Evolutionary conservation across 2,329 filamentous ascomycete species (phyloP).

Genomic region (Scorias spongiosa): DNA sequence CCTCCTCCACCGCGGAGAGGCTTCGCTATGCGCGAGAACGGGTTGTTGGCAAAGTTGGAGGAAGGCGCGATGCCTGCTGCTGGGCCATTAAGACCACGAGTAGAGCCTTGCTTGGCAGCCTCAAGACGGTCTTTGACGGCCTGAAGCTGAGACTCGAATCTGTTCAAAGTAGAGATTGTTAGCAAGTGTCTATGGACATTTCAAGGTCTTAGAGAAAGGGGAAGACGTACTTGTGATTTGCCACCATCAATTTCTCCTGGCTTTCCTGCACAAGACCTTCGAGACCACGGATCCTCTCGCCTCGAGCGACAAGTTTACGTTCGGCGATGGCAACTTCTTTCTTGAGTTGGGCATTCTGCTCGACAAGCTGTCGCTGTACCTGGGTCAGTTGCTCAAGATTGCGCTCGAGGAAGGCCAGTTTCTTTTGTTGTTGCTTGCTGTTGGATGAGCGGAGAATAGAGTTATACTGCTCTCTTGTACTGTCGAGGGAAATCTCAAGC

Average conservation of each 20-base stretch:
- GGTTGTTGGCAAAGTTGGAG: constrained; percentile 47
- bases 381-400: constrained; percentile 96
- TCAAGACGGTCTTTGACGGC: constrained; percentile 97
- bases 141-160: constrained; percentile 92
- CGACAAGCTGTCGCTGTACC: constrained; percentile 91
- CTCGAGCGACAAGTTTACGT: constrained; percentile 87
- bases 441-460: constrained; percentile 93
- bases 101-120: constrained; percentile 81
- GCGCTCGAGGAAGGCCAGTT: constrained; percentile 98
- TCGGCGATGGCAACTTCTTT: constrained; percentile 99
- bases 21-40: constrained; percentile 52
- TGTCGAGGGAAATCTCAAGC: constrained; percentile 91
- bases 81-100: constrained; percentile 50
- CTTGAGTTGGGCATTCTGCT: constrained; percentile 94
- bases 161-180: constrained; percentile 23
- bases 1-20: constrained; percentile 46
- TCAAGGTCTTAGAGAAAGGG: background rate
- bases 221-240: constrained; percentile 77
- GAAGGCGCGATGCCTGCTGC: constrained; percentile 5
- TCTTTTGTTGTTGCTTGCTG: constrained; percentile 98
- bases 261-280: constrained; percentile 88
- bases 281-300: constrained; percentile 89
- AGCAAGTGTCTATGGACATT: background rate
- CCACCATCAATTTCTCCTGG: constrained; percentile 93
- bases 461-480: constrained; percentile 97